phyloP scores from a whole-genome alignment of 2,329 filamentous ascomycete genomes.

The Colletotrichum liriopes region DNA sequence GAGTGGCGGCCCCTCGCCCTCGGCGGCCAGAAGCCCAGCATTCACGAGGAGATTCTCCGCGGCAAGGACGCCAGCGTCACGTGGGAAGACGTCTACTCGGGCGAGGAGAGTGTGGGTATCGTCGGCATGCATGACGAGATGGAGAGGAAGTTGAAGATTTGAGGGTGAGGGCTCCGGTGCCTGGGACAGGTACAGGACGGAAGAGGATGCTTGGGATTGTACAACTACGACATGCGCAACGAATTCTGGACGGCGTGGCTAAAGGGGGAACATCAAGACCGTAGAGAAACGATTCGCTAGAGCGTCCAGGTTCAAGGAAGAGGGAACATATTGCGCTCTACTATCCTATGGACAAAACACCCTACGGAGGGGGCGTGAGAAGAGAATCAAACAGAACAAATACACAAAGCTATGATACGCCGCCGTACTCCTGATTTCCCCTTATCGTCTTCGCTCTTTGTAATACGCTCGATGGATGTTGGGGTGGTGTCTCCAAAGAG shows the following conservation, averaged over 20 bases:
- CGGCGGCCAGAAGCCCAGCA: conserved; percentile 71
- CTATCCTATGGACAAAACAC: conserved; percentile 42
- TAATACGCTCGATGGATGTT: conserved; percentile 42
- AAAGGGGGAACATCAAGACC: conserved; percentile 13
- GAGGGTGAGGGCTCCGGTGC: conserved; percentile 49
- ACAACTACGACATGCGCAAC: conserved; percentile 34
- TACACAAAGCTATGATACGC: conserved; percentile 48
- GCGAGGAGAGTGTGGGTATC: conserved; percentile 80
- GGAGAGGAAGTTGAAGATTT: conserved; percentile 91
- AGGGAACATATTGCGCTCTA: conserved; percentile 42
- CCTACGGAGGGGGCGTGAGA: conserved; percentile 39
- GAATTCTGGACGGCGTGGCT: conserved; percentile 25
- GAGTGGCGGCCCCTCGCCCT: conserved; percentile 85
- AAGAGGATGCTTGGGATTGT: conserved; percentile 22
- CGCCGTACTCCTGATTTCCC: conserved; percentile 47
- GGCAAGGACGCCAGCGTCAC: conserved; percentile 83
- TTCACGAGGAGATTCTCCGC: conserved; percentile 91
- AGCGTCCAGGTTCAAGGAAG: conserved; percentile 16
- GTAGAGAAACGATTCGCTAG: conserved; percentile 18
- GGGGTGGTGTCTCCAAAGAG: conserved; percentile 16
- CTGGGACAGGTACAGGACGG: conserved; percentile 19
- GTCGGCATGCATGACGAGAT: conserved; percentile 92
- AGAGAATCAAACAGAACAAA: conserved; percentile 41
- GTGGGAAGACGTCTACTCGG: conserved; percentile 95
- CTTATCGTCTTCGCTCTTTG: conserved; percentile 44